These are phyloP conservation scores for Cercospora sp. DNA, from an alignment of 2,329 filamentous ascomycete species.

Conservation along the genomic window DNA sequence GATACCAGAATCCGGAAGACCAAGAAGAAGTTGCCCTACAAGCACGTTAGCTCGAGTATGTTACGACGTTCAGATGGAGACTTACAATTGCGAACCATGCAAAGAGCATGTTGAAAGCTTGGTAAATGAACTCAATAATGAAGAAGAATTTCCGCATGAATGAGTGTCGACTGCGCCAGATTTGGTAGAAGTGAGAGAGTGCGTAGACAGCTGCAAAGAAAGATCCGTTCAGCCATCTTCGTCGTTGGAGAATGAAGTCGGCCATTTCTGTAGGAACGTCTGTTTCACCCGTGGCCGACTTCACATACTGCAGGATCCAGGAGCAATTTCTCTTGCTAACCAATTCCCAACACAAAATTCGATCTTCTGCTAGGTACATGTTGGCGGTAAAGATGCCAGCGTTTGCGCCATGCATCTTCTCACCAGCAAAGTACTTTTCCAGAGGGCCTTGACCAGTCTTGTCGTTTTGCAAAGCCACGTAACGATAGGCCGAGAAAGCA, in stretches of 20 bases:
- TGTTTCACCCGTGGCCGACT: slow-evolving; percentile 93
- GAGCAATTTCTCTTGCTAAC: slow-evolving; percentile 96
- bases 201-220: slow-evolving; percentile 98
- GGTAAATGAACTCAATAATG: slow-evolving; percentile 89
- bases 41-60: slow-evolving; percentile 4
- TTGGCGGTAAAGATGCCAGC: slow-evolving; percentile 98
- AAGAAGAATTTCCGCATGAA: slow-evolving; percentile 85
- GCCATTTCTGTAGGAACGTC: slow-evolving; percentile 94
- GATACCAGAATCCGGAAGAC: slow-evolving; percentile 96
- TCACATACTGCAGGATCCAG: slow-evolving; percentile 98
- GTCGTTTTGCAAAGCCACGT: slow-evolving; percentile 91
- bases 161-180: slow-evolving; percentile 90
- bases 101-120: slow-evolving; percentile 95
- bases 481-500: slow-evolving; percentile 97
- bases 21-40: slow-evolving; percentile 88
- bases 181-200: slow-evolving; percentile 91
- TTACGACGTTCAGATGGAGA: slow-evolving; percentile 11
- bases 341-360: slow-evolving; percentile 97
- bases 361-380: slow-evolving; percentile 98
- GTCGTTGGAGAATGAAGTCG: slow-evolving; percentile 90
- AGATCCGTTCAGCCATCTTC: slow-evolving; percentile 95
- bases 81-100: slow-evolving; percentile 91
- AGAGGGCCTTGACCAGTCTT: slow-evolving; percentile 89
- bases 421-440: slow-evolving; percentile 95
- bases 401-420: slow-evolving; percentile 90